Conservation (phyloP, 2,329 filamentous ascomycete genomes). For the Aspergillus fructus region DNA sequence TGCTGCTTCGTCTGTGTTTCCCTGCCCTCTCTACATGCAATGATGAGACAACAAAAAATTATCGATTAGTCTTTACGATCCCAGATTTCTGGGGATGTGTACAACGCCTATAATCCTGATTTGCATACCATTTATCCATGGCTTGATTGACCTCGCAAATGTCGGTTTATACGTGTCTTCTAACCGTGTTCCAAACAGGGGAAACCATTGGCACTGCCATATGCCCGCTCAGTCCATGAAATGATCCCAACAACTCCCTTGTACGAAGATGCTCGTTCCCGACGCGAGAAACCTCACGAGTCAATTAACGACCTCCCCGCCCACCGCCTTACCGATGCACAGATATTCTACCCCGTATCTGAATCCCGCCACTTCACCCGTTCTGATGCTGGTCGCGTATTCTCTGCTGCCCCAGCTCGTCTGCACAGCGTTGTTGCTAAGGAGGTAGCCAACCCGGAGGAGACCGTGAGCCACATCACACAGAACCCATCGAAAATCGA, state of each 20-base stretch:
- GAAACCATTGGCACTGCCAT: slow-evolving; percentile 73
- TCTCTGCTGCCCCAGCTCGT: slow-evolving; percentile 48
- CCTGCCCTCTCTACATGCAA: slow-evolving; percentile 21
- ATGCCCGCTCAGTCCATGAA: slow-evolving; percentile 69
- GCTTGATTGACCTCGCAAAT: neutral
- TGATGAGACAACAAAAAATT: slow-evolving; percentile 73
- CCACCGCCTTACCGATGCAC: slow-evolving; percentile 53
- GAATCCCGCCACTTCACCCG: slow-evolving; percentile 66
- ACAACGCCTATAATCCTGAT: slow-evolving; percentile 54
- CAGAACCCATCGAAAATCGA: slow-evolving; percentile 38
- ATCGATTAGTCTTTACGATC: slow-evolving; percentile 99
- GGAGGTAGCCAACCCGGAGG: slow-evolving; percentile 32
- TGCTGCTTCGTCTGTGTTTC: neutral
- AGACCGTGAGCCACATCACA: slow-evolving; percentile 29
- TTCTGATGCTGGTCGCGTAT: slow-evolving; percentile 63
- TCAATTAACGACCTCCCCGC: slow-evolving; percentile 64
- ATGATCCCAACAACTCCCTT: slow-evolving; percentile 75
- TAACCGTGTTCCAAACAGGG: slow-evolving; percentile 45
- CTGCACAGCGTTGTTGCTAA: slow-evolving; percentile 22
- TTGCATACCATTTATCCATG: slow-evolving; percentile 4
- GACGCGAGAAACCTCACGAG: slow-evolving; percentile 52
- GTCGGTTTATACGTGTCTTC: neutral
- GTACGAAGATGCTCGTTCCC: slow-evolving; percentile 27
- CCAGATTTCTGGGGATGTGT: slow-evolving; percentile 51
- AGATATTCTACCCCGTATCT: slow-evolving; percentile 63